Base-by-base conservation (phyloP, 2,329 filamentous ascomycete genomes). In the Sordariomycetes sp. region DNA sequence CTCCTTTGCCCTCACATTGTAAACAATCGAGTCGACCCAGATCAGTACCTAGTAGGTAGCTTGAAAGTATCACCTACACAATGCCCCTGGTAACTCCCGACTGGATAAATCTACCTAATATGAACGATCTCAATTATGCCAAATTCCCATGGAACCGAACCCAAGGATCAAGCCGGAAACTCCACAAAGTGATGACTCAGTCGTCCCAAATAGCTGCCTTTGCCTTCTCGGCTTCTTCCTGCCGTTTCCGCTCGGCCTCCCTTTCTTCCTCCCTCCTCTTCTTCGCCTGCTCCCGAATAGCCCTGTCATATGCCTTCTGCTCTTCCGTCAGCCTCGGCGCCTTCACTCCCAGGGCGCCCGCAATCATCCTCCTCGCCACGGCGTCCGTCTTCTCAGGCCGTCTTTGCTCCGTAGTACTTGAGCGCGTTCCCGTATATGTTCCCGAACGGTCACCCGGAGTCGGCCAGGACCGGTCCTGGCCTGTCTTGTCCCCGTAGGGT, bases 351-450 rank as follows among this genome's bases (percentile, higher is more conserved):
- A 97, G 73, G 0, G 89, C 90, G 3, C 87, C 88, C 0, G 90
- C 90, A 68, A 99, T 97, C 81, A 99, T 79, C 59, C 94, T 78
- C 60, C 87, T 82, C 5, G 94, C 94, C 45, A 95, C 90, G 0
- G 90, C 89, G 60, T 95, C 95, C 61, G 91, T 95, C 76, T 96
- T 99, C 72, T 96, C 91, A 0, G 90, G 92, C 45, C 88, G 74
- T 58, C 64, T 62, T 2, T 59, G 20, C 10, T 58, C 53, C 6
- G 57, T 10, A 1, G 64, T 63, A 51, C 39, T 53, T 10, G 62
- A 35, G 5, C 64, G 62, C 15, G 65, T 66, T 34, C 65, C 62
- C 6, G 53, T 53, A n/a, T 58, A 24, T 20, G 42, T 39, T n/a
- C 52, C 54, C n/a, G 48, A 51, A 7, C 36, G 35, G 36, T 35